Base-by-base conservation (phyloP, 169 alveolate species). In the Eimeria sp. region DNA sequence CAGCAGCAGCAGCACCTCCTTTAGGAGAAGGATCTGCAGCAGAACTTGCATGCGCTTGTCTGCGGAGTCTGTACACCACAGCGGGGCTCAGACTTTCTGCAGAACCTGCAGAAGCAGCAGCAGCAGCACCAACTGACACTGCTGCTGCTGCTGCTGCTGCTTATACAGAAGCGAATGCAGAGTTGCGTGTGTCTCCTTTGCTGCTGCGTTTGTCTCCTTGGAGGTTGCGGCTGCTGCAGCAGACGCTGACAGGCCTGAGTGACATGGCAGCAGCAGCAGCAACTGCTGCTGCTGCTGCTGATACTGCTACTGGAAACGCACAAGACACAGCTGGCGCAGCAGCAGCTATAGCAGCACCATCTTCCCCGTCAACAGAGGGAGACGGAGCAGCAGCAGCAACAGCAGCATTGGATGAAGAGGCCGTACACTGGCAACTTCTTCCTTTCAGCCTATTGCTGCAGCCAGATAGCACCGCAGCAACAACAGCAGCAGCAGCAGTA, bases 191-290 rank as follows among this genome's bases (percentile, higher is more conserved):
- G 78, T 84, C 92, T 58, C 92, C 92, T 16, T 61, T 84, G 63
- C 76, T 84, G 92, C 92, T 84, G 80, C 92, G 92, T 30, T 70
- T 84, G 78, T 84, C 92, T 84, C 92, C 92, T 5, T 84, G 78
- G 92, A 84, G 13, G 78, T 61, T 84, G 80, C 57, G 11, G 78
- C 92, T 84, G 80, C 78, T 84, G 78, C 92, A 54, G 72, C 92
- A 84, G 78, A 84, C 92, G 2, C 49, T 84, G 18, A 30, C 75
- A 18, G 58, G 80, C 5, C n/a, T 61, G n/a, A 30, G 78, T 25
- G 57, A 13, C 58, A 30, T 84, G 75, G 78, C 91, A 20, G 91
- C 91, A 45, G 91, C 91, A 51, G 75, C 91, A n/a, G 54, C 75
- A n/a, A 34, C 40, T 34, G 40, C 40, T 34, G 89, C 70, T 16